phyloP scores from a whole-genome alignment of 1,284 basidiomycete genomes.

The Heterobasidion irregulare region DNA sequence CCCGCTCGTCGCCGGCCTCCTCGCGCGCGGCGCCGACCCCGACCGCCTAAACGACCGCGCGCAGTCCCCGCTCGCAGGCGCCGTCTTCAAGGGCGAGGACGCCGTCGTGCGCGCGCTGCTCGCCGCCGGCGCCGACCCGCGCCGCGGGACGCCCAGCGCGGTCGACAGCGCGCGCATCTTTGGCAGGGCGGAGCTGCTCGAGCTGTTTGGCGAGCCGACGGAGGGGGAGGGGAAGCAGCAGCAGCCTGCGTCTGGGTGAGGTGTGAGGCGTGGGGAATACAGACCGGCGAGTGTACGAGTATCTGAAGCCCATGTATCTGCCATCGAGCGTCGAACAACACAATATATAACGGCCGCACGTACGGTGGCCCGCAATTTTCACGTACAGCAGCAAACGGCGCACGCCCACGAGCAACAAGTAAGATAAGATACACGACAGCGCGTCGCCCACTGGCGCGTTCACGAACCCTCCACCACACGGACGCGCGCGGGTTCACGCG shows the following conservation, averaged over 20 bases:
- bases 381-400: too few relatives aligned
- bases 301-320: neutral
- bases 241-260: neutral
- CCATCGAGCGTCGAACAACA: neutral
- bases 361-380: too few relatives aligned
- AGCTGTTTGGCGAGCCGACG: slow-evolving; percentile 34
- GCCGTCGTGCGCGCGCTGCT: slow-evolving; percentile 56
- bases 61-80: slow-evolving; percentile 78
- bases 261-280: neutral
- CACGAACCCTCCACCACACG: too few relatives aligned
- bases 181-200: slow-evolving; percentile 43
- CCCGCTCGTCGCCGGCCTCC: slow-evolving; percentile 43
- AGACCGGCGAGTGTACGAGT: neutral
- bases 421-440: too few relatives aligned
- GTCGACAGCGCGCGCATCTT: slow-evolving; percentile 69
- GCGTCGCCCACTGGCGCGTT: too few relatives aligned
- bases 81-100: slow-evolving; percentile 68
- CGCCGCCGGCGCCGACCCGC: slow-evolving; percentile 60
- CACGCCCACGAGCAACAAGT: too few relatives aligned
- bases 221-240: slow-evolving; percentile 3
- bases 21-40: slow-evolving; percentile 54
- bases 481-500: neutral
- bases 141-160: slow-evolving; percentile 64
- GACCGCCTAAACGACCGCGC: slow-evolving; percentile 70
- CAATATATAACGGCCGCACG: too few relatives aligned